Conservation (phyloP, 1,139 yeast genomes). For the Tardiomyces digboiensis region DNA sequence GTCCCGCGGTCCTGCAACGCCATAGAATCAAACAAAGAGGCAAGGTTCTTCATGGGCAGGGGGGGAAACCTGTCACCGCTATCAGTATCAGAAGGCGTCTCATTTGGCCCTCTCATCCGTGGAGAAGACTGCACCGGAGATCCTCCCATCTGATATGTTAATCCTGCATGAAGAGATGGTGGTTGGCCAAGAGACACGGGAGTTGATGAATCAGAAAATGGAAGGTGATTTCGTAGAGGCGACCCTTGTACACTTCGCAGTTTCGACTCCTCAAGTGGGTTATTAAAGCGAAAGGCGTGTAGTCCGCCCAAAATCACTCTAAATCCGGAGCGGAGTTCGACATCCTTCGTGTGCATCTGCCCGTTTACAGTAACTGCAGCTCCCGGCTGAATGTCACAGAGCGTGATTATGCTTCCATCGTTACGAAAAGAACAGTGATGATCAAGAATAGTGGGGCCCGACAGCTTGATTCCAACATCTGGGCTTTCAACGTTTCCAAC, state of each 20-base stretch:
- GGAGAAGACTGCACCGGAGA: too few species aligned
- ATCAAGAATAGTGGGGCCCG: slow-evolving; percentile 14
- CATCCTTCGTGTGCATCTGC: slow-evolving; percentile 7
- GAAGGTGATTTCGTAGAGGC: not conserved
- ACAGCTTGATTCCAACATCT: slow-evolving; percentile 15
- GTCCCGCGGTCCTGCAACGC: not conserved
- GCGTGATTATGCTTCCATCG: slow-evolving; percentile 10
- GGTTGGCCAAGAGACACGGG: slow-evolving; percentile 1
- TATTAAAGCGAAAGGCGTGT: slow-evolving; percentile 19
- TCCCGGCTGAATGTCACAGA: slow-evolving; percentile 6
- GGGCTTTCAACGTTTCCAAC: slow-evolving; percentile 15
- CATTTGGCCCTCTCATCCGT: too few species aligned
- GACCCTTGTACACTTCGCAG: slow-evolving; percentile 3
- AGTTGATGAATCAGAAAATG: not conserved
- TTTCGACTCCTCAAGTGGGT: slow-evolving; percentile 17
- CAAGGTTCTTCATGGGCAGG: not conserved
- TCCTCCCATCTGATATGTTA: too few species aligned
- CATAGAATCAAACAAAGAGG: not conserved
- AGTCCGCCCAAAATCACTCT: slow-evolving; percentile 17
- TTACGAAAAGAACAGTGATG: slow-evolving; percentile 19
- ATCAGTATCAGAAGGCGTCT: too few species aligned
- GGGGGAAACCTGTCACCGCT: too few species aligned
- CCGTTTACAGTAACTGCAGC: slow-evolving; percentile 20
- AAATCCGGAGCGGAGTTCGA: slow-evolving; percentile 16
- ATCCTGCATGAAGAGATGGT: too few species aligned